Evolutionary conservation across 164 flowering plant species (phyloP).

Genomic region (Berberis thunbergii): DNA sequence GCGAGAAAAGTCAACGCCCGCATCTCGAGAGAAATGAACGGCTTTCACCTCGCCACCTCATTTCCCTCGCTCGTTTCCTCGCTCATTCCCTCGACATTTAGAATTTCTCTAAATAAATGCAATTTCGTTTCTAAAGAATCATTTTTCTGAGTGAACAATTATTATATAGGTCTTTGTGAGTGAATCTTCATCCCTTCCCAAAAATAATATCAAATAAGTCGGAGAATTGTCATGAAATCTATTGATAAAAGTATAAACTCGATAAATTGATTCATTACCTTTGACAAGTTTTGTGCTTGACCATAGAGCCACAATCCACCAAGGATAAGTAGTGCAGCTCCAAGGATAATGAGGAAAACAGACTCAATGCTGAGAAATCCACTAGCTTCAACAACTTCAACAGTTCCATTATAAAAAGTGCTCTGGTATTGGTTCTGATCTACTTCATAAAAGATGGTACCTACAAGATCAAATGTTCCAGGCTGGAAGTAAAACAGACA

Average conservation of each 20-base stretch:
- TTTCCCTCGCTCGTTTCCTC: too few species aligned
- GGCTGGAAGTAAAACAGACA: conserved; percentile 39
- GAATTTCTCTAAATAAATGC: too few species aligned
- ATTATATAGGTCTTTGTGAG: too few species aligned
- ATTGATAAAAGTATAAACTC: neutral
- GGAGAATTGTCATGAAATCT: neutral
- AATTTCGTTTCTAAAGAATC: too few species aligned
- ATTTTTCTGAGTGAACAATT: too few species aligned
- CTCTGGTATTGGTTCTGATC: conserved; percentile 70
- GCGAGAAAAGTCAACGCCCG: too few species aligned
- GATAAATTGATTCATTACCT: conserved; percentile 33
- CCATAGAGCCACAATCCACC: conserved; percentile 63
- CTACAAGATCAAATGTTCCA: conserved; percentile 92
- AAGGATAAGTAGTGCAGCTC: conserved; percentile 58
- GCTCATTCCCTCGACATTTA: too few species aligned
- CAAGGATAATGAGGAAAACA: conserved; percentile 72
- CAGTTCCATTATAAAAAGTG: conserved; percentile 81
- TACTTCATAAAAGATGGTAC: conserved; percentile 76
- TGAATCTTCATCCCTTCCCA: too few species aligned
- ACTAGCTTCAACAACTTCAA: conserved; percentile 88
- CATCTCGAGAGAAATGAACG: too few species aligned
- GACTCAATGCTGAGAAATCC: conserved; percentile 70
- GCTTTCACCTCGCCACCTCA: too few species aligned
- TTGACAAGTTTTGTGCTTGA: conserved; percentile 58
- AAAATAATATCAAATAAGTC: too few species aligned